Evolutionary conservation across 2,329 filamentous ascomycete species (phyloP).

Genomic region (Aspergillus terreus): DNA sequence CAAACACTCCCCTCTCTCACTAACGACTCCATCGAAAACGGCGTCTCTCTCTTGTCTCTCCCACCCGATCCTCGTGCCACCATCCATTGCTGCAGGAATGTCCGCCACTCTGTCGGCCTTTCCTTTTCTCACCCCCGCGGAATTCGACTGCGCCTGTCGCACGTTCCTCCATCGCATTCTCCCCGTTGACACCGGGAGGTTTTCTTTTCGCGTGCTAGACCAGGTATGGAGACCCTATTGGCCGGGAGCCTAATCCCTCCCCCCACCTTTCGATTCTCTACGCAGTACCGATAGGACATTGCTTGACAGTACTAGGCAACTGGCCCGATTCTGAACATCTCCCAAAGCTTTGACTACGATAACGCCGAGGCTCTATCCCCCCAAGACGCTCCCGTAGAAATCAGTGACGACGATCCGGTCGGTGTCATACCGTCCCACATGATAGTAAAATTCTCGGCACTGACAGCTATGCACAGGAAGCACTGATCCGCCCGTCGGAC

Average conservation of each 20-base stretch:
- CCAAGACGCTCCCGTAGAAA: constrained; percentile 18
- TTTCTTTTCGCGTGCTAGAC: constrained; percentile 25
- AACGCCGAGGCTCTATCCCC: constrained; percentile 1
- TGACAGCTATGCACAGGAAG: constrained; percentile 39
- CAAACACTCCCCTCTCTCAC: background rate
- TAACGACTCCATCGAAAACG: background rate
- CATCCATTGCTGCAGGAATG: no score
- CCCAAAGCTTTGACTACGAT: constrained; percentile 8
- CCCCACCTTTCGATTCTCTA: background rate
- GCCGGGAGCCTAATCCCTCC: background rate
- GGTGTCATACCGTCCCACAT: constrained; percentile 6
- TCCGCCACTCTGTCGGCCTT: constrained; percentile 36
- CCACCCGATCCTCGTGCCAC: no score
- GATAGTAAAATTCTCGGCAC: constrained; percentile 9
- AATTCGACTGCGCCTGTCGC: constrained; percentile 65
- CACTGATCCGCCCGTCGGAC: constrained; percentile 33
- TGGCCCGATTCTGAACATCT: constrained; percentile 26
- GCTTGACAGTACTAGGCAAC: constrained; percentile 19
- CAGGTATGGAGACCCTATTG: constrained; percentile 22
- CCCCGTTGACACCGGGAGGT: constrained; percentile 49
- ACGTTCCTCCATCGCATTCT: constrained; percentile 51
- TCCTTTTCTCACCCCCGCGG: constrained; percentile 58
- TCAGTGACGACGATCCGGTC: constrained; percentile 28
- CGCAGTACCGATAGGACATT: background rate
- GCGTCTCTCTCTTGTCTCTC: background rate